These are phyloP conservation scores for Grosmannia clavigera DNA, from an alignment of 2,329 filamentous ascomycete genomes.

Conservation along the genomic window DNA sequence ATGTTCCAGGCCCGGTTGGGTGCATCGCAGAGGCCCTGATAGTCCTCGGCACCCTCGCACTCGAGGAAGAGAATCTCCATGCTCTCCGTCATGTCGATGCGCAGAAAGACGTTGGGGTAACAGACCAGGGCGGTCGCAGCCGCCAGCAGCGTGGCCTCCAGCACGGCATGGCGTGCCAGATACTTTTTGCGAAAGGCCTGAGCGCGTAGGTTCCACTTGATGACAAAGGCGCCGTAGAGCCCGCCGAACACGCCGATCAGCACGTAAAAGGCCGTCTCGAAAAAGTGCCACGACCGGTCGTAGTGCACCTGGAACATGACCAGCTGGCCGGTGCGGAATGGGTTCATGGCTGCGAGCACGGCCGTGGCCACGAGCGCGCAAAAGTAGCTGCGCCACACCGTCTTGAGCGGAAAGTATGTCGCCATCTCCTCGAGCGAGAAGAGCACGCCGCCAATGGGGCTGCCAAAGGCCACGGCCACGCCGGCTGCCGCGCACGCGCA, in stretches of 20 bases:
- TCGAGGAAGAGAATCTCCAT: slow-evolving; percentile 97
- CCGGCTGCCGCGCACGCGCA: slow-evolving; percentile 91
- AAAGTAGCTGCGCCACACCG: slow-evolving; percentile 96
- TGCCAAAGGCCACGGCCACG: slow-evolving; percentile 92
- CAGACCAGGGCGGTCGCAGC: slow-evolving; percentile 80
- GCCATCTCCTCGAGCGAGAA: slow-evolving; percentile 99
- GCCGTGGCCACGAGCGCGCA: slow-evolving; percentile 92
- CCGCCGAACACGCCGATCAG: slow-evolving; percentile 87
- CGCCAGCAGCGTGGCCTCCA: slow-evolving; percentile 77
- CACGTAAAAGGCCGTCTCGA: slow-evolving; percentile 87
- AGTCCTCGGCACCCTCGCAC: slow-evolving; percentile 80
- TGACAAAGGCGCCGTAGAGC: slow-evolving; percentile 90
- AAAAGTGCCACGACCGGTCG: slow-evolving; percentile 95
- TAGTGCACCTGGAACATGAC: slow-evolving; percentile 99
- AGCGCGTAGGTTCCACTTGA: slow-evolving; percentile 89
- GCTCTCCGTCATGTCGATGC: slow-evolving; percentile 98
- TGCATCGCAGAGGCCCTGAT: slow-evolving; percentile 75
- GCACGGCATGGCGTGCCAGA: slow-evolving; percentile 67
- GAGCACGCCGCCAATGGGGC: slow-evolving; percentile 89
- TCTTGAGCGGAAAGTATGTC: slow-evolving; percentile 90
- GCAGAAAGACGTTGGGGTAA: slow-evolving; percentile 88
- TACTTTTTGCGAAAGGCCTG: slow-evolving; percentile 94
- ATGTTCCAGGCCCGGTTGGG: slow-evolving; percentile 69
- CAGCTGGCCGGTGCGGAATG: slow-evolving; percentile 88
- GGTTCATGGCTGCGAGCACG: slow-evolving; percentile 89